These are phyloP conservation scores for Lactarius quietus DNA, from an alignment of 768 basidiomycete species.

Conservation along the genomic window DNA sequence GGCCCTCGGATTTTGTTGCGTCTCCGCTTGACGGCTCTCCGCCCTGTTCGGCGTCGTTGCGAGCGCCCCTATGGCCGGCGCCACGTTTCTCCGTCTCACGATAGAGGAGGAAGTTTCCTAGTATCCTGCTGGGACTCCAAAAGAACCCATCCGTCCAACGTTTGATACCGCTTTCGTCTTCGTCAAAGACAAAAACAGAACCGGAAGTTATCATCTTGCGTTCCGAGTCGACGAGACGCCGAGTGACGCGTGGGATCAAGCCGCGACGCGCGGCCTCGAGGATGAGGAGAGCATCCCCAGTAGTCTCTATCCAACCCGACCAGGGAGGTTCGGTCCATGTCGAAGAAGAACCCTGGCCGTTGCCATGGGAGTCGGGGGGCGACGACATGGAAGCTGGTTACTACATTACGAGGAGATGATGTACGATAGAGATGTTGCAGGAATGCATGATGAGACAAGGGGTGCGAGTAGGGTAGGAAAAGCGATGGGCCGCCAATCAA, in stretches of 20 bases:
- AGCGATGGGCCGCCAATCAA: slow-evolving; percentile 27
- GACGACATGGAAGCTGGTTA: slow-evolving; percentile 21
- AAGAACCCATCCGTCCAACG: slow-evolving; percentile 97
- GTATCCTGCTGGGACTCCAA: slow-evolving; percentile 90
- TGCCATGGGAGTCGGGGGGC: slow-evolving; percentile 24
- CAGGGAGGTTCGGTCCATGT: slow-evolving; percentile 89
- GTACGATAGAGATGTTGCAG: not conserved
- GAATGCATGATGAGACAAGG: slow-evolving; percentile 6
- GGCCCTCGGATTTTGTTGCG: slow-evolving; percentile 30
- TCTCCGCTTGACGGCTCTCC: slow-evolving; percentile 23
- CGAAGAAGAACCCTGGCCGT: slow-evolving; percentile 31
- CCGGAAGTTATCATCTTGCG: slow-evolving; percentile 91
- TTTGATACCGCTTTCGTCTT: slow-evolving; percentile 96
- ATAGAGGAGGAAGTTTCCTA: slow-evolving; percentile 94
- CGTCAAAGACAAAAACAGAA: slow-evolving; percentile 95
- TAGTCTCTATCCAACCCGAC: slow-evolving; percentile 94
- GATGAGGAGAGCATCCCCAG: slow-evolving; percentile 92
- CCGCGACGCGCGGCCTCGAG: slow-evolving; percentile 91
- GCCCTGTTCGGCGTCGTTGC: slow-evolving; percentile 39
- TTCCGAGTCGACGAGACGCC: slow-evolving; percentile 89
- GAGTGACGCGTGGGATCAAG: slow-evolving; percentile 87
- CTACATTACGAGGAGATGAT: slow-evolving; percentile 14
- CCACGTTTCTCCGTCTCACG: slow-evolving; percentile 88
- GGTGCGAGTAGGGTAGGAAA: slow-evolving; percentile 16
- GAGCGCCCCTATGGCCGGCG: slow-evolving; percentile 54